Base-by-base conservation (phyloP, 139 green algal genomes). In the Coelastrella sp. region DNA sequence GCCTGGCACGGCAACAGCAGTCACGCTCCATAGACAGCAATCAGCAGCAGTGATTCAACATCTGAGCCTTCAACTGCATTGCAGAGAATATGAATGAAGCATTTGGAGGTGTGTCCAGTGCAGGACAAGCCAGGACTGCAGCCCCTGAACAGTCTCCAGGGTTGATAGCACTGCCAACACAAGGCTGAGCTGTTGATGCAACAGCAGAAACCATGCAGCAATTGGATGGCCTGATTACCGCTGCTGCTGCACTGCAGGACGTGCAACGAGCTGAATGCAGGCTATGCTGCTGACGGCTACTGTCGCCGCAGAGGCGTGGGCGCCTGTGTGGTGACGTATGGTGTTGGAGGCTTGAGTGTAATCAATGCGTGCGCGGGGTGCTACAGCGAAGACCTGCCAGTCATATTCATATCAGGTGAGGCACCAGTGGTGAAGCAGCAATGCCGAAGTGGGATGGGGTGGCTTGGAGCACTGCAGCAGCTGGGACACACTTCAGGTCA, bases 241-340 rank as follows among this genome's bases (percentile, higher is more conserved):
- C 35, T 49, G 35, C 35, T 49, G 35, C 35, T 49, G 35, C 35
- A 5, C 35, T 49, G 35, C 35, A 90, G 87, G 87, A 91, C 78
- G 19, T 98, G 96, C 94, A 98, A 98, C 75, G 96, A 98, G 92
- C 93, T 98, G 25, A 98, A 97, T 79, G 96, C 96, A 1, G 96
- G 96, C 0, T 98, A 98, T 84, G 96, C 96, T 6, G 96, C 96
- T 4, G 96, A 98, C 78, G 96, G 96, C 82, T 86, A 59, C 59
- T 76, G 56, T 22, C 59, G 74, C 22, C 24, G 73, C 27, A 49
- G 20, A 17, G 96, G 96, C 5, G 87, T 97, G 7, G 95, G 91
- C 24, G 94, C 91, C 35, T 65, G 93, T 4, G 92, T 97, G 14
- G 94, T 97, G 22, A 85, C 79, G 15, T 98, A 97, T 90, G 96